These are phyloP conservation scores for Candida oleophila DNA, from an alignment of 805 yeast species.

Conservation along the genomic window DNA sequence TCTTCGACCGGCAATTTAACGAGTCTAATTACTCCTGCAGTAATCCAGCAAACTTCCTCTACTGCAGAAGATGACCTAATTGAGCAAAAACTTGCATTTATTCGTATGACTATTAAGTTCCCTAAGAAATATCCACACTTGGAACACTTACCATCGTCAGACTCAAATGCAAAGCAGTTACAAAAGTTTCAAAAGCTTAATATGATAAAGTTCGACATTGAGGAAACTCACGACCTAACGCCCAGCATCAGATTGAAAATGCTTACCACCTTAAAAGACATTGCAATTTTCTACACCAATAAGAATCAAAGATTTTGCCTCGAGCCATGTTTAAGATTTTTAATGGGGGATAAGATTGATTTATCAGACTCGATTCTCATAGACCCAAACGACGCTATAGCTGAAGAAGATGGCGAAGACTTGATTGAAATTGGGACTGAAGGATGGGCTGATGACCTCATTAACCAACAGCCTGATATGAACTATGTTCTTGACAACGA, in stretches of 20 bases:
- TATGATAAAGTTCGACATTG: constrained; percentile 54
- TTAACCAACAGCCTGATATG: constrained; percentile 34
- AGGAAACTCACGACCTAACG: constrained; percentile 72
- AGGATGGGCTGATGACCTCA: constrained; percentile 43
- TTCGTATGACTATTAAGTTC: constrained; percentile 67
- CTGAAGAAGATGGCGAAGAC: constrained; percentile 22
- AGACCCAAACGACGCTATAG: constrained; percentile 18
- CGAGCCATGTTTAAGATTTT: constrained; percentile 72
- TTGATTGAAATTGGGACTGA: constrained; percentile 36
- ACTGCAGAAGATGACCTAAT: constrained; percentile 31
- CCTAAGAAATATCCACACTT: constrained; percentile 72
- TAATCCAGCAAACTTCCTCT: background rate
- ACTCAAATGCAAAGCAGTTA: constrained; percentile 2
- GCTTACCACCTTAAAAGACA: constrained; percentile 48
- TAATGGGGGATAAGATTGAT: constrained; percentile 76
- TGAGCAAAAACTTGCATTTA: constrained; percentile 51
- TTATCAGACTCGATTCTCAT: constrained; percentile 33
- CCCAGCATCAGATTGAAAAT: constrained; percentile 51
- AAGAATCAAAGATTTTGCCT: constrained; percentile 63
- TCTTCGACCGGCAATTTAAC: background rate
- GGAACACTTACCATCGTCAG: constrained; percentile 18
- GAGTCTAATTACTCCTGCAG: too few species aligned
- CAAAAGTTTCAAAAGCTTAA: constrained; percentile 19
- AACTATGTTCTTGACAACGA: constrained; percentile 6
- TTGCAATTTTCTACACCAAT: constrained; percentile 55